Evolutionary conservation across 2,329 filamentous ascomycete genomes (phyloP), one percentile per base, ranked within the genome.

Genomic region (Epichloe bromicola): DNA sequence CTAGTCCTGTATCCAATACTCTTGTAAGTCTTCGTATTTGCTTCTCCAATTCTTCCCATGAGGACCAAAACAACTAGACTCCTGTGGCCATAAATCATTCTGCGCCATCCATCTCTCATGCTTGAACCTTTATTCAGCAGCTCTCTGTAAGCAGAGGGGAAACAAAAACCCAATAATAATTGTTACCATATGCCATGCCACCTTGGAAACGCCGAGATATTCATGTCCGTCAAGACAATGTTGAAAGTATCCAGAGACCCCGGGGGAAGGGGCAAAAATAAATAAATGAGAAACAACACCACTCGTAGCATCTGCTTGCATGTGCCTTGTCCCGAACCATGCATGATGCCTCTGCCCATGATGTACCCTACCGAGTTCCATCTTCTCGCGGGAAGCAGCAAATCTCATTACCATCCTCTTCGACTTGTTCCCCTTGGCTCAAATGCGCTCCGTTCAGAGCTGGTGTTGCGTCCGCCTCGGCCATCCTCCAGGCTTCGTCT

Each of bases 401-500:
- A 14, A 10, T 10, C 19, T 23, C 36, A 33, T 59, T 54, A 66
- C 68, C 68, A 71, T n/a, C 65, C 67, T 48, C 68, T 60, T 53
- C 64, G 62, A 15, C 59, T 62, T 45, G 61, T 63, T 44, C 66
- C 65, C 37, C 66, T 63, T 30, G 60, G 63, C 53, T 74, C 72
- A 51, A 68, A 74, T 15, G 61, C 61, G 44, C 62, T 64, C 50
- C 67, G 64, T 33, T 72, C 64, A 23, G 65, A 60, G 17, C 67
- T 73, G 48, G 68, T 65, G 52, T 67, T 67, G 20, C 63, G 62
- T 30, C 66, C 64, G 3, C 68, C 65, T 42, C 69, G 64, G 1
- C 65, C 67, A 54, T 82, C 79, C 56, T 83, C 80, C 7, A 82
- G 63, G 57, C 78, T 83, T 55, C 76, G 72, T 54, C 79, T 70